These are phyloP conservation scores for Dactylonectria macrodidyma DNA, from an alignment of 2,329 filamentous ascomycete genomes.

Conservation along the genomic window DNA sequence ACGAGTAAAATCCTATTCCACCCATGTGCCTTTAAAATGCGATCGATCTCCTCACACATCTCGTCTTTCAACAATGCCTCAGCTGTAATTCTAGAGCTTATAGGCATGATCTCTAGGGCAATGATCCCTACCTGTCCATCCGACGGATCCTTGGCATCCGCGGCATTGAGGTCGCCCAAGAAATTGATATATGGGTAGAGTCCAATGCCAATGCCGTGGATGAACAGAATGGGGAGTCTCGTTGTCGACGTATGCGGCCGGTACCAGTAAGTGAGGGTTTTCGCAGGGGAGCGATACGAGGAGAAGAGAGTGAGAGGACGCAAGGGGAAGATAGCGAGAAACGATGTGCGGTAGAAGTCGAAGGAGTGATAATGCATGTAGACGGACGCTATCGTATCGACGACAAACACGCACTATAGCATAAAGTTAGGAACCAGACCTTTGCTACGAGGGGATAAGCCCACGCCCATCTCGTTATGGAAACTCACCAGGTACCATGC, in stretches of 20 bases:
- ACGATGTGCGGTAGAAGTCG: conserved; percentile 56
- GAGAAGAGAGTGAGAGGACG: conserved; percentile 65
- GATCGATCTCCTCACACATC: conserved; percentile 57
- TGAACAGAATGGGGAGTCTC: conserved; percentile 70
- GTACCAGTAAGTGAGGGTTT: conserved; percentile 71
- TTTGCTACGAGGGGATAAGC: background rate
- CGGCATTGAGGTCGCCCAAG: conserved; percentile 64
- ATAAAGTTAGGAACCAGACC: conserved; percentile 29
- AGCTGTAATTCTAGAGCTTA: too few species aligned
- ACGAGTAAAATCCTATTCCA: conserved; percentile 67
- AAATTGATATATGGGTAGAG: conserved; percentile 71
- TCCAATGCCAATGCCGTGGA: conserved; percentile 72
- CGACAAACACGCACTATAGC: conserved; percentile 60
- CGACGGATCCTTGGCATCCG: conserved; percentile 42
- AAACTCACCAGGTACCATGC: conserved; percentile 69
- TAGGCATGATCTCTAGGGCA: too few species aligned
- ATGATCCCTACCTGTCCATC: too few species aligned
- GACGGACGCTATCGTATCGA: conserved; percentile 56
- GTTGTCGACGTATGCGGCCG: conserved; percentile 71
- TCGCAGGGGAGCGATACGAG: conserved; percentile 60
- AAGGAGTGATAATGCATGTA: too few species aligned
- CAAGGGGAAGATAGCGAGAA: conserved; percentile 67
- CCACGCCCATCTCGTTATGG: conserved; percentile 11
- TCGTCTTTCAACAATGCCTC: too few species aligned
- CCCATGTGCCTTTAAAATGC: conserved; percentile 66